Evolutionary conservation across 2,329 filamentous ascomycete genomes (phyloP).

Genomic region (Penicillium sp.): DNA sequence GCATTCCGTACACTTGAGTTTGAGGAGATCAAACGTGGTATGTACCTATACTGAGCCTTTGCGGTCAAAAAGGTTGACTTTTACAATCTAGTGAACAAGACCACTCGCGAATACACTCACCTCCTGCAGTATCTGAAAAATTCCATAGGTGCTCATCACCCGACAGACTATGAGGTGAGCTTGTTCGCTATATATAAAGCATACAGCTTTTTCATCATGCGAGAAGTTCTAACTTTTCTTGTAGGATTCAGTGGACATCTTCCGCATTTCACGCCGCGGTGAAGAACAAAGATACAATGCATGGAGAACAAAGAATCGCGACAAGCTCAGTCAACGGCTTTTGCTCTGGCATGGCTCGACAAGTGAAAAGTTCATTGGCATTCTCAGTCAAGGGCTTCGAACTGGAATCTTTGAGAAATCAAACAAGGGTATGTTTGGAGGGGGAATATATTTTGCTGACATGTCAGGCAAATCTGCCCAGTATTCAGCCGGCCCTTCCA

Average conservation of each 20-base stretch:
- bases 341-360: slow-evolving; percentile 15
- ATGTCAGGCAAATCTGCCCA: slow-evolving; percentile 8
- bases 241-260: slow-evolving; percentile 5
- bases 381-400: slow-evolving; percentile 13
- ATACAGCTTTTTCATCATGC: neutral
- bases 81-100: neutral
- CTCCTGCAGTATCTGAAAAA: slow-evolving; percentile 3
- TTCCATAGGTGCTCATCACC: neutral
- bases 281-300: slow-evolving; percentile 7
- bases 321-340: slow-evolving; percentile 1
- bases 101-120: slow-evolving; percentile 1
- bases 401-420: neutral
- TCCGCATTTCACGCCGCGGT: slow-evolving; percentile 10
- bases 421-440: slow-evolving; percentile 2
- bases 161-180: neutral
- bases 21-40: neutral
- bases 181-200: rapidly evolving
- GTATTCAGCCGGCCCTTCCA: slow-evolving; percentile 1
- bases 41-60: neutral
- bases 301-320: slow-evolving; percentile 1
- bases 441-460: slow-evolving; percentile 13
- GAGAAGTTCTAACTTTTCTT: no score
- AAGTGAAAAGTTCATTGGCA: slow-evolving; percentile 9
- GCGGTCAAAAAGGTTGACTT: neutral
- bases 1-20: neutral